Base-by-base conservation (phyloP, 2,329 filamentous ascomycete species). In the Fusarium sp. region DNA sequence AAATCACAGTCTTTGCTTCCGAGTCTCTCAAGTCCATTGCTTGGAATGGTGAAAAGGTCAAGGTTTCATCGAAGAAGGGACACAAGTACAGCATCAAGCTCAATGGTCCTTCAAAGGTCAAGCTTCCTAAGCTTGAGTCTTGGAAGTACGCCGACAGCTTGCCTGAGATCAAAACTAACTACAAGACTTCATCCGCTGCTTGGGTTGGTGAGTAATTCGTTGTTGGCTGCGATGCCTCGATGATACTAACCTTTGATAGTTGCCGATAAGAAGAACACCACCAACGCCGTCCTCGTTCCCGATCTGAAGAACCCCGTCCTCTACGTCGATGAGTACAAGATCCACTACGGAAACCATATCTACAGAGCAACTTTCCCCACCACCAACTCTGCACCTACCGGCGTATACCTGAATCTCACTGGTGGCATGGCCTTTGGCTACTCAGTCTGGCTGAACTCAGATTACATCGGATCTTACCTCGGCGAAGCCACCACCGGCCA, bases 371-470 rank as follows among this genome's bases (percentile, higher is more conserved):
- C 83, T 4, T 89, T 89, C 74, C 73, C 80, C 66, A 81, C 68
- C 1, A 80, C 77, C 0, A 76, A 78, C 4, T 79, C 76, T 12
- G 70, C 79, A 0, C 82, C 81, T 2, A 84, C 81, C 0, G 82
- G 81, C 2, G 80, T 87, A 7, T 84, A 83, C 67, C 81, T 90
- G 18, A 82, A 87, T 62, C 76, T 88, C 40, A 85, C 84, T 17
- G 88, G 87, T 26, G 88, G 88, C 27, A 79, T 81, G 32, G 87
- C 87, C 5, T 88, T 88, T 64, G 88, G 88, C 18, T 90, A 84
- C 79, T 87, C 83, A 6, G 87, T 84, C 26, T 90, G 85, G 83
- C 78, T 90, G 1, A 90, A 91, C 76, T 85, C 85, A 12, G 75
- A 83, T 9, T 87, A 87, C 75, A 76, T 90, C 10, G 87, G 87